Evolutionary conservation across 2,329 filamentous ascomycete genomes (phyloP).

Genomic region (Tolypocladium inflatum): DNA sequence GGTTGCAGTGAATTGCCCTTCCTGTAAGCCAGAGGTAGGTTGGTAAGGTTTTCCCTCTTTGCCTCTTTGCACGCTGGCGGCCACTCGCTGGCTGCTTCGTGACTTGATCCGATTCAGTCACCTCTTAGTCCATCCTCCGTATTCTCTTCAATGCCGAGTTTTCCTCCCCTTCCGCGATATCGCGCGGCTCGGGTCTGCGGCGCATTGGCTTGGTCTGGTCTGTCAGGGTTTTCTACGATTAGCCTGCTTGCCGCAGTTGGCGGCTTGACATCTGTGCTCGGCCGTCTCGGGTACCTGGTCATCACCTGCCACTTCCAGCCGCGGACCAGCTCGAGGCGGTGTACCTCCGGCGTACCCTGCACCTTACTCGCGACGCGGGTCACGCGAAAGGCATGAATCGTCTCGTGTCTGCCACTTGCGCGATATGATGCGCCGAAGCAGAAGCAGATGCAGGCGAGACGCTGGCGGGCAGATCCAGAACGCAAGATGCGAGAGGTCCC

Average conservation of each 20-base stretch:
- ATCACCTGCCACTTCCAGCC: background rate
- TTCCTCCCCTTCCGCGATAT: background rate
- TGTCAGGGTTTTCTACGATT: background rate
- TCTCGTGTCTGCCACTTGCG: slow-evolving; percentile 5
- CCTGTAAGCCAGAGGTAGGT: background rate
- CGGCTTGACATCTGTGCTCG: background rate
- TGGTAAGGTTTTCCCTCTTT: background rate
- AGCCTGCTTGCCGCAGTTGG: background rate
- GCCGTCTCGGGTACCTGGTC: background rate
- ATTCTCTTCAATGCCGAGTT: background rate
- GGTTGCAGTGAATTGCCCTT: background rate
- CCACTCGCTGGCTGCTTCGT: background rate
- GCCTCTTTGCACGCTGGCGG: background rate
- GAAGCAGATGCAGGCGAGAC: background rate
- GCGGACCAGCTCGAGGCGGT: background rate
- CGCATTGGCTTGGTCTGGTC: slow-evolving; percentile 3
- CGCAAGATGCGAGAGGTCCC: background rate
- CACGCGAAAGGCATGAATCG: slow-evolving; percentile 6
- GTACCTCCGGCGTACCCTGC: background rate
- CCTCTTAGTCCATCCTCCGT: background rate
- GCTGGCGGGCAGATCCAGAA: background rate
- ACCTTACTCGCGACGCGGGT: slow-evolving; percentile 2
- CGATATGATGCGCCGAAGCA: background rate
- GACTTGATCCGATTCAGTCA: slow-evolving; percentile 7
- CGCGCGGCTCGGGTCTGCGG: slow-evolving; percentile 10